Base-by-base conservation (phyloP, 108 stramenopile genomes). In the Nannochloropsis salina region DNA sequence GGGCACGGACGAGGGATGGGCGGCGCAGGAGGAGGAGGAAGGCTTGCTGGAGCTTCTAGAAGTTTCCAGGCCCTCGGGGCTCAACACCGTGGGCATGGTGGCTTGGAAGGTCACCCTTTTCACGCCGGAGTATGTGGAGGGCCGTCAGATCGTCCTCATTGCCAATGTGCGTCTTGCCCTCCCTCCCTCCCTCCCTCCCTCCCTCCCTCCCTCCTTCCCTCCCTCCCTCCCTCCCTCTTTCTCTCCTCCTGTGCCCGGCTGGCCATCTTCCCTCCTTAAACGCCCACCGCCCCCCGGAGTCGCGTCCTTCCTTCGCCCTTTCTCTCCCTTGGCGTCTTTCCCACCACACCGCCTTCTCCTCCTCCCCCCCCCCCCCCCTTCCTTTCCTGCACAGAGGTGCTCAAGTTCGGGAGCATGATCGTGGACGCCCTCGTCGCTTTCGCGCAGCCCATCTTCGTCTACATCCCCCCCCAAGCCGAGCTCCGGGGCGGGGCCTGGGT, bases 401-500 rank as follows among this genome's bases (percentile, higher is more conserved):
- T 99, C 82, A 99, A 99, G 91, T 99, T 97, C 86, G 99, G 99
- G 9, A 93, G 95, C 9, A 88, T 96, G 85, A 99, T 99, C 86
- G 99, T 99, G 42, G 98, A 99, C 88, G 96, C 96, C 5, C 96
- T 99, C 82, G 97, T 98, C 43, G 95, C 93, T 31, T 99, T 95
- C 88, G 94, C 93, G 89, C 97, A 99, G 92, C 99, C 99, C 74
- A 95, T 99, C 15, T 98, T 98, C 89, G 97, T 99, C 41, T 99
- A 98, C 92, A 97, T 99, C 83, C 99, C 98, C 41, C 99, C 99
- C 12, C 93, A 94, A 87, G 98, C 96, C 42, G 98, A 99, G 88
- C 96, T 99, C 40, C 93, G 99, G 42, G 99, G 99, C 79, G 99
- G 99, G 44, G 98, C 99, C 40, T 99, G 98, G 98, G 99, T 99